phyloP scores from a whole-genome alignment of 1,139 yeast genomes.

The Blastobotrys niveus region DNA sequence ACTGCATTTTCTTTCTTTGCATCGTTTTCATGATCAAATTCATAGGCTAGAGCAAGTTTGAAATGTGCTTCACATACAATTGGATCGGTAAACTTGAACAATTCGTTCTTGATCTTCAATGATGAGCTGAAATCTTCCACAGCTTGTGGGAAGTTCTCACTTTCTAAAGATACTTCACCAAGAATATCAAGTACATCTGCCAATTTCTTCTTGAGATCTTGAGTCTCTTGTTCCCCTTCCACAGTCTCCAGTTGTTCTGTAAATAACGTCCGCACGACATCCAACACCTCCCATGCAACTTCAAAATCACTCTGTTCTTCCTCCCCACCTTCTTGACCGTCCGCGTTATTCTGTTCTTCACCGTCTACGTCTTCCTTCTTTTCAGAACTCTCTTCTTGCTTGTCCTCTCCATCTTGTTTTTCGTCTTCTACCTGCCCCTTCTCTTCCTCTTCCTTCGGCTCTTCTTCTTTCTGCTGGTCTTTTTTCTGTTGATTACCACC shows the following conservation, averaged over 20 bases:
- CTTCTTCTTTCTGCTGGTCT: constrained; percentile 25
- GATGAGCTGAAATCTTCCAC: constrained; percentile 58
- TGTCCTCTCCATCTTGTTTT: constrained; percentile 30
- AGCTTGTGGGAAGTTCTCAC: constrained; percentile 74
- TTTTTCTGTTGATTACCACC: constrained; percentile 45
- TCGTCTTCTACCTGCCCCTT: constrained; percentile 46
- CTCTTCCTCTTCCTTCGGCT: constrained; percentile 32
- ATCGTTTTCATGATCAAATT: constrained; percentile 55
- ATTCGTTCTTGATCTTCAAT: constrained; percentile 49
- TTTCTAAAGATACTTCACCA: constrained; percentile 85
- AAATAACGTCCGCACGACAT: constrained; percentile 62
- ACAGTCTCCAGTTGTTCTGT: constrained; percentile 41
- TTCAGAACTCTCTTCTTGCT: constrained; percentile 30
- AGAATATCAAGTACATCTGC: constrained; percentile 73
- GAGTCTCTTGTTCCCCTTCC: constrained; percentile 28
- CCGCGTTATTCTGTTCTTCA: constrained; percentile 36
- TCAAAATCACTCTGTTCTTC: constrained; percentile 67
- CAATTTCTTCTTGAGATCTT: constrained; percentile 46
- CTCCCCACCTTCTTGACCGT: constrained; percentile 33
- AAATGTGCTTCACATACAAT: constrained; percentile 74
- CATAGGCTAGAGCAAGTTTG: constrained; percentile 74
- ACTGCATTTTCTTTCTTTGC: constrained; percentile 48
- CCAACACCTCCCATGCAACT: constrained; percentile 82
- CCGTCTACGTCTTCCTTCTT: constrained; percentile 32
- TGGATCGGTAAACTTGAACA: constrained; percentile 51